Conservation (phyloP, 495 filamentous ascomycete species). For the Neurospora sp. region DNA sequence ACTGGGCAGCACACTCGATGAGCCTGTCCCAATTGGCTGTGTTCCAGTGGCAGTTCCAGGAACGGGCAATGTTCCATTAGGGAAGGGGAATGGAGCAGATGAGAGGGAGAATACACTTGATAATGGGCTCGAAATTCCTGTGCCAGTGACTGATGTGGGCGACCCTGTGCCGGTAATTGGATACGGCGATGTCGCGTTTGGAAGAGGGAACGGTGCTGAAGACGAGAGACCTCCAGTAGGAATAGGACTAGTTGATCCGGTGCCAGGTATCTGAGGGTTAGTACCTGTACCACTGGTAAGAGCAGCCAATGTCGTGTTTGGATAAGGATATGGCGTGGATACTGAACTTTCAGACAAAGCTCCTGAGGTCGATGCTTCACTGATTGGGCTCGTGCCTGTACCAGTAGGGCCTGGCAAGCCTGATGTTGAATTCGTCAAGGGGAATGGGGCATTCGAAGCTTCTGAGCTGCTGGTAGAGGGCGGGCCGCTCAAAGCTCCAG, state of each 20-base stretch:
- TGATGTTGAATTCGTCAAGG: conserved; percentile 12
- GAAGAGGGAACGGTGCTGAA: conserved; percentile 17
- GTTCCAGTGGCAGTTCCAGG: not conserved
- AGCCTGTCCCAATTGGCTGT: not conserved
- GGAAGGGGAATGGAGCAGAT: not conserved
- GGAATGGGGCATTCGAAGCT: conserved; percentile 4
- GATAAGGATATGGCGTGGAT: conserved; percentile 7
- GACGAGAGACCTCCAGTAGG: conserved; percentile 5
- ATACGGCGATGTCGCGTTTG: conserved; percentile 16
- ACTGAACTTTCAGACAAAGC: not conserved
- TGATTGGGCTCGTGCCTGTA: conserved; percentile 3
- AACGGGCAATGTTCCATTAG: not conserved
- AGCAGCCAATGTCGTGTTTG: conserved; percentile 5
- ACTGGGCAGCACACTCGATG: not conserved
- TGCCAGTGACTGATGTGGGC: not conserved
- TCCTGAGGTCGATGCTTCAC: not conserved
- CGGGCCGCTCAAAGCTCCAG: not conserved
- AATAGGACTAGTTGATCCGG: conserved; percentile 1
- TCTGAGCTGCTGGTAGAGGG: not conserved
- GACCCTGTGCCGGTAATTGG: not conserved
- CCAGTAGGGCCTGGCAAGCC: not conserved
- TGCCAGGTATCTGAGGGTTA: not conserved
- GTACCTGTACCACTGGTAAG: conserved; percentile 1
- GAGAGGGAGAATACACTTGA: not conserved
- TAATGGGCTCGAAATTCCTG: not conserved